These are phyloP conservation scores for Elasticomyces elasticus DNA, from an alignment of 495 filamentous ascomycete species.

Conservation along the genomic window DNA sequence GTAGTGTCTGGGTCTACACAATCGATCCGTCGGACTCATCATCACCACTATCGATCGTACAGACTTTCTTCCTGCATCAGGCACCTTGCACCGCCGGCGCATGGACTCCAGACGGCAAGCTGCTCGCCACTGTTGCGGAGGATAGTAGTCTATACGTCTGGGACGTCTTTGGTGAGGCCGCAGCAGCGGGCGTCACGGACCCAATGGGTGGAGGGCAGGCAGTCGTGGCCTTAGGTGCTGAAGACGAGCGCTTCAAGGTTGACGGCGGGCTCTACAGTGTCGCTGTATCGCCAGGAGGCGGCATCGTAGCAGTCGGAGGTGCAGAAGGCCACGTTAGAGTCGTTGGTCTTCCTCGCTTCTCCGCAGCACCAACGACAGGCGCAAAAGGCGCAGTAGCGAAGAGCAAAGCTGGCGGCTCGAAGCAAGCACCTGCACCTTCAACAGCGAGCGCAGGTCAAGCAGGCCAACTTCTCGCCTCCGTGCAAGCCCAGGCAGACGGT, in stretches of 20 bases:
- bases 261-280: conserved; percentile 86
- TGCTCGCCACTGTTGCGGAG: conserved; percentile 83
- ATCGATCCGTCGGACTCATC: conserved; percentile 55
- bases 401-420: conserved; percentile 34
- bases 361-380: conserved; percentile 20
- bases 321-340: conserved; percentile 74
- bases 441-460: conserved; percentile 48
- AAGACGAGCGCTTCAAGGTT: conserved; percentile 82
- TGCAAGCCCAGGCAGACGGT: conserved; percentile 63
- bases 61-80: conserved; percentile 86
- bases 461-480: conserved; percentile 65
- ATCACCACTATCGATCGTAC: conserved; percentile 65
- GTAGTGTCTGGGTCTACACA: conserved; percentile 87
- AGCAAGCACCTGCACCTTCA: conserved; percentile 22
- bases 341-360: conserved; percentile 68
- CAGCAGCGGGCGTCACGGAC: conserved; percentile 59
- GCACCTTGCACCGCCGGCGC: conserved; percentile 76
- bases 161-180: conserved; percentile 80
- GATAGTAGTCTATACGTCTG: conserved; percentile 84
- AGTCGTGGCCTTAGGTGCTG: conserved; percentile 67
- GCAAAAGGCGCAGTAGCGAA: conserved; percentile 36
- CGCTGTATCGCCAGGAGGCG: conserved; percentile 64
- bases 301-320: conserved; percentile 77
- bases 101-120: conserved; percentile 79
- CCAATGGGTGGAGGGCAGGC: conserved; percentile 49